Conservation (phyloP, 225 moss, liverwort and hornwort species). For the Sphagnum tenellum region DNA sequence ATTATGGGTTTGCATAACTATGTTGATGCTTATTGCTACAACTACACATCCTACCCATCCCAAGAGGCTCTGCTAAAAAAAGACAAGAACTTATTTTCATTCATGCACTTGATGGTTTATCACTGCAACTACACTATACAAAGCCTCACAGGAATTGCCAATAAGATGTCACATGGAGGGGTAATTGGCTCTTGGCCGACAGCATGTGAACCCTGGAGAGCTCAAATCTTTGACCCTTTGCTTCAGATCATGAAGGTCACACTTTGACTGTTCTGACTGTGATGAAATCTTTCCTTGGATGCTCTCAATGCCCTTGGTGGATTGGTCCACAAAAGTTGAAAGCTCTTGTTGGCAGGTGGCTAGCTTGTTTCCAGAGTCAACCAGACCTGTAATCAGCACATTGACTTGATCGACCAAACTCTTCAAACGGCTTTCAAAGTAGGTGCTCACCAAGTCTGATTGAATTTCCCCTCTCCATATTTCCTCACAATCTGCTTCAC, state of each 20-base stretch:
- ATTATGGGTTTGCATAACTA: too few relatives aligned
- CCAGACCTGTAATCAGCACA: conserved; percentile 1
- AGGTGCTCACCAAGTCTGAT: conserved; percentile 14
- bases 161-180: too few relatives aligned
- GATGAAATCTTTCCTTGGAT: conserved; percentile 13
- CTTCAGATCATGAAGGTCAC: conserved; percentile 13
- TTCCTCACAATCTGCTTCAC: conserved; percentile 17
- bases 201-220: neutral
- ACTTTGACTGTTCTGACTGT: conserved; percentile 9
- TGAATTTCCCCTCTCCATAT: conserved; percentile 24
- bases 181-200: too few relatives aligned
- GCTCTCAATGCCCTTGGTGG: conserved; percentile 18
- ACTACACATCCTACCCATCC: too few relatives aligned
- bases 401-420: conserved; percentile 16
- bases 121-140: too few relatives aligned
- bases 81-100: too few relatives aligned
- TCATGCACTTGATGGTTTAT: too few relatives aligned
- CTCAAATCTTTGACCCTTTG: conserved; percentile 6
- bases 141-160: too few relatives aligned
- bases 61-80: too few relatives aligned
- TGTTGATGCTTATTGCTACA: too few relatives aligned
- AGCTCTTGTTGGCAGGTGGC: conserved; percentile 11
- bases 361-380: conserved; percentile 10
- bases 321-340: conserved; percentile 18
- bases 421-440: conserved; percentile 19